Evolutionary conservation across 139 green algal genomes (phyloP).

Genomic region (Tetradesmus lagerheimii): DNA sequence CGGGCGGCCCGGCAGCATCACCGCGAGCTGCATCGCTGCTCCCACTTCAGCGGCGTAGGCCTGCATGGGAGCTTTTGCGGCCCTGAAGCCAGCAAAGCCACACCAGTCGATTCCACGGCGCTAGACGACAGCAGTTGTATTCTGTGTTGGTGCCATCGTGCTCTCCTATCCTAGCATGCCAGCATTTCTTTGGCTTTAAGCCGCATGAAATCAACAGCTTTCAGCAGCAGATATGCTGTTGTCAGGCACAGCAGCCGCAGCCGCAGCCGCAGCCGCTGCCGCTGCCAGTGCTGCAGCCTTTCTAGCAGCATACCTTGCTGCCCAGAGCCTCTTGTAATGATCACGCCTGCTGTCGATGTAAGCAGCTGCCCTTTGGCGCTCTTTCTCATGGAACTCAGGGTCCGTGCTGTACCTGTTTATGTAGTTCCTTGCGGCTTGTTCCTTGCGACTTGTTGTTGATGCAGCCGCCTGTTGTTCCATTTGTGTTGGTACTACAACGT

Average conservation of each 20-base stretch:
- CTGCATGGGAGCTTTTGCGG: neutral
- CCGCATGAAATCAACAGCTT: neutral
- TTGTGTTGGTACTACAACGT: neutral
- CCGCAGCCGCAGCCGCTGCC: neutral
- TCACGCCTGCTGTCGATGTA: neutral
- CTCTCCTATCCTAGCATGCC: neutral
- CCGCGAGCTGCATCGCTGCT: neutral
- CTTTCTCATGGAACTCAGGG: neutral
- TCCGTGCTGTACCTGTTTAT: neutral
- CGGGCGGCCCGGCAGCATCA: neutral
- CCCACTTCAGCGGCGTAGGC: neutral
- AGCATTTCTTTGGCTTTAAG: neutral
- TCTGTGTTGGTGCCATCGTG: neutral
- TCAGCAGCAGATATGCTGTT: neutral
- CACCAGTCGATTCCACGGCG: neutral
- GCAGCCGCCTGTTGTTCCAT: neutral
- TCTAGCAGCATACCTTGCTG: neutral
- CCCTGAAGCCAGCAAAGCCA: neutral
- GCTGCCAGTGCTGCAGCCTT: neutral
- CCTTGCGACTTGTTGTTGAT: neutral
- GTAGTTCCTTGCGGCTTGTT: neutral
- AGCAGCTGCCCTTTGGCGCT: neutral
- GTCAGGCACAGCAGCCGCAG: too few relatives aligned
- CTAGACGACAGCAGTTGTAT: neutral
- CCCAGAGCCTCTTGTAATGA: neutral